A percentile compares a stretch with the other conserved stretches of the same genome.
Conservation (phyloP, 768 basidiomycete genomes). For the Hemileccinum rubropunctum region DNA sequence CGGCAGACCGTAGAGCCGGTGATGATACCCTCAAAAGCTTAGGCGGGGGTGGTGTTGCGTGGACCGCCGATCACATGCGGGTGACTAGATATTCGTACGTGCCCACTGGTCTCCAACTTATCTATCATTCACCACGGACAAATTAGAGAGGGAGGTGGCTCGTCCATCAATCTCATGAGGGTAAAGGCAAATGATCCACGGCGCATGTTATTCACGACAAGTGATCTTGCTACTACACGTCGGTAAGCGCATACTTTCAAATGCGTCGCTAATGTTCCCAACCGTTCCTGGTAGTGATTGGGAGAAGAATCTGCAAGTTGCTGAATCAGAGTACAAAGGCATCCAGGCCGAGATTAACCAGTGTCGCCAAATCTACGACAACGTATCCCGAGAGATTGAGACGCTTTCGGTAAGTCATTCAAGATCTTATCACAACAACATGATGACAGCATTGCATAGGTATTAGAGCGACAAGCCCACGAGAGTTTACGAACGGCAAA, state of each 20-base stretch:
- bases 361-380: conserved; percentile 30
- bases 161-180: conserved; percentile 40
- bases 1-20: conserved; percentile 59
- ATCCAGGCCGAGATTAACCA: conserved; percentile 27
- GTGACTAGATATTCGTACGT: conserved; percentile 67
- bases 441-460: conserved; percentile 10
- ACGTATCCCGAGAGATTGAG: conserved; percentile 30
- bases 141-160: conserved; percentile 66
- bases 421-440: background rate
- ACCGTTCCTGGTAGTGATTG: conserved; percentile 41
- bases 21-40: conserved; percentile 48
- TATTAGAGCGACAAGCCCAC: conserved; percentile 17
- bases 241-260: conserved; percentile 34
- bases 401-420: conserved; percentile 33
- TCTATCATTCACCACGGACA: background rate
- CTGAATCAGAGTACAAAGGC: conserved; percentile 37
- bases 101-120: background rate
- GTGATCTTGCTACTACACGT: conserved; percentile 47
- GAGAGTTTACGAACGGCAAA: conserved; percentile 35
- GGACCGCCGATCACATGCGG: conserved; percentile 59
- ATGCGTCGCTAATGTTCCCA: background rate
- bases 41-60: conserved; percentile 52
- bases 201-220: conserved; percentile 52
- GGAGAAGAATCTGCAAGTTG: conserved; percentile 36
- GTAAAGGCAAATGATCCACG: conserved; percentile 34